Base-by-base conservation (phyloP, 108 stramenopile genomes). In the Fistulifera pelliculosa region DNA sequence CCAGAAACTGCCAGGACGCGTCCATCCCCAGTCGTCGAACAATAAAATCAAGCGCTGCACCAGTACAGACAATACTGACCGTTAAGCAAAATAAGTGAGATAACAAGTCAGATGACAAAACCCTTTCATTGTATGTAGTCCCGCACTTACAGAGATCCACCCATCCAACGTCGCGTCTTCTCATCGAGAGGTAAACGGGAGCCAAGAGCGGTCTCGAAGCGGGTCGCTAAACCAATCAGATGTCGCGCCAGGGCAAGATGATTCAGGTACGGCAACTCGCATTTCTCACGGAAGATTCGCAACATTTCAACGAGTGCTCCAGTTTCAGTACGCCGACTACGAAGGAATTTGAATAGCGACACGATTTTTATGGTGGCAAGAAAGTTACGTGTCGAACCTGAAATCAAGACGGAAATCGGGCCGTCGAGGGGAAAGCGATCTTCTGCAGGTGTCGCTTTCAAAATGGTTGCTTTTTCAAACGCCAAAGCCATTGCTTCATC, bases 41-140 rank as follows among this genome's bases (percentile, higher is more conserved):
- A 15, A 70, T 40, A 53, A 73, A 77, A 19, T 73, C 76, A 27
- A 50, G 58, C 12, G 71, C 68, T 15, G 56, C 59, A 43, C 76
- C 71, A 21, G 71, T 66, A 16, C 69, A 50, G 5, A 70, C 61
- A 25, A 59, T 44, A 21, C 66, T 47, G 1, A 35, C 8, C 3
- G 31, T 35, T 3, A 6, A 35, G 31, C 8, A 35, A 35, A 35
- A 35, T 8, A 35, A 35, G 31, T 35, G 31, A 35, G 31, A 35
- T 35, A 6, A 3, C 31, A 35, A 35, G 6, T 8, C 3, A 35
- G 31, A 35, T 35, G 31, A 6, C 31, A 35, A 35, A 35, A 8
- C 31, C 8, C 3, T 35, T 3, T 8, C 31, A 35, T 35, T 35
- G 6, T 6, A 8, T 35, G 6, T 6, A 35, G 3, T 35, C 8